A percentile compares a stretch with the other conserved stretches of the same genome.
Evolutionary conservation across 2,329 filamentous ascomycete species (phyloP).

Genomic region (Phialophora chinensis): DNA sequence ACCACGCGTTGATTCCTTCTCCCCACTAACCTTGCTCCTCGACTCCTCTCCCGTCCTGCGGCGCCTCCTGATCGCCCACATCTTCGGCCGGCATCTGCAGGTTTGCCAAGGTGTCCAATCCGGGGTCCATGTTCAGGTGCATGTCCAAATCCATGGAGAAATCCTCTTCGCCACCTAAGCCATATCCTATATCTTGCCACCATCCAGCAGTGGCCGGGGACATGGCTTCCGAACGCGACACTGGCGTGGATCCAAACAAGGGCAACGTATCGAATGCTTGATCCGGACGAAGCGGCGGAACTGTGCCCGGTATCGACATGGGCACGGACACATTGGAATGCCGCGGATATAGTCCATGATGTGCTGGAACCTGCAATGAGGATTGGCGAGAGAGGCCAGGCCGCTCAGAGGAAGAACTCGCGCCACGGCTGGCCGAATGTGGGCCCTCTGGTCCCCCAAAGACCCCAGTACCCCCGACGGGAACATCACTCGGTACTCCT

Average conservation of each 20-base stretch:
- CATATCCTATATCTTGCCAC: slow-evolving; percentile 21
- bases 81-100: slow-evolving; percentile 58
- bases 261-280: background rate
- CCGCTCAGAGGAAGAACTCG: slow-evolving; percentile 3
- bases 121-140: slow-evolving; percentile 10
- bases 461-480: background rate
- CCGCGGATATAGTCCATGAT: background rate
- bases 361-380: slow-evolving; percentile 1
- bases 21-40: background rate
- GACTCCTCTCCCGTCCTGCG: slow-evolving; percentile 51
- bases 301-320: background rate
- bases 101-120: slow-evolving; percentile 2
- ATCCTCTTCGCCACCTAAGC: slow-evolving; percentile 1
- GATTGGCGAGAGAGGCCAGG: slow-evolving; percentile 7
- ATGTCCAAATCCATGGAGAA: slow-evolving; percentile 20
- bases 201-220: background rate
- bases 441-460: background rate
- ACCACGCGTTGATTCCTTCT: background rate
- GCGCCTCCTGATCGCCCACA: slow-evolving; percentile 73
- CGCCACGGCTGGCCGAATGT: background rate
- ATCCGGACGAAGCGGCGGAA: background rate
- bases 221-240: background rate
- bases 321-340: background rate
- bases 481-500: background rate
- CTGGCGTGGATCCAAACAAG: background rate